A percentile compares a stretch with the other conserved stretches of the same genome.
These are phyloP conservation scores for Aspergillus aculeatus DNA, from an alignment of 2,329 filamentous ascomycete species.

Conservation along the genomic window DNA sequence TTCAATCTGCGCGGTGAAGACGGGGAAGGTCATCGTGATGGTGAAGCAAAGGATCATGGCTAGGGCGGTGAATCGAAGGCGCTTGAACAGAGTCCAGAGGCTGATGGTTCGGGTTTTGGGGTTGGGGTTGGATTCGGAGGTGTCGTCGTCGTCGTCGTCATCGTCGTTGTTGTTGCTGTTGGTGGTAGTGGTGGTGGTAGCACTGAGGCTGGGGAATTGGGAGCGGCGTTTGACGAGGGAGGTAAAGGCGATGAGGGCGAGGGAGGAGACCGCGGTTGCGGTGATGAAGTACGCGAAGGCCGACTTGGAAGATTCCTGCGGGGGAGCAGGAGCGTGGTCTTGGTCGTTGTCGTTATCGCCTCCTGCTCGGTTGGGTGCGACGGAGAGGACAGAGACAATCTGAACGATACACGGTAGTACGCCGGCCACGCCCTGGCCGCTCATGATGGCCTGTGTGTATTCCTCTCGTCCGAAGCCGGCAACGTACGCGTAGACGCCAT, in stretches of 20 bases:
- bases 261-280: constrained; percentile 71
- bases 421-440: constrained; percentile 86
- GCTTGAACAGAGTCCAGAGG: constrained; percentile 67
- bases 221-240: constrained; percentile 62
- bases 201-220: neutral
- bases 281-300: constrained; percentile 92
- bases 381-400: constrained; percentile 74
- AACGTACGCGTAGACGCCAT: constrained; percentile 90
- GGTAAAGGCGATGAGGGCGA: constrained; percentile 70
- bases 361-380: constrained; percentile 39
- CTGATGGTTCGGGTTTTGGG: constrained; percentile 48
- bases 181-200: neutral
- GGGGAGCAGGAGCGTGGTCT: constrained; percentile 28
- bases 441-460: constrained; percentile 96
- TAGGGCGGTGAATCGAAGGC: constrained; percentile 74
- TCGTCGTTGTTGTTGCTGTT: constrained; percentile 11
- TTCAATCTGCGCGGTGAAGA: constrained; percentile 73
- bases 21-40: constrained; percentile 90
- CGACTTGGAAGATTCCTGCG: constrained; percentile 59
- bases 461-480: constrained; percentile 79
- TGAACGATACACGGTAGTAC: constrained; percentile 86
- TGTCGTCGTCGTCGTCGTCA: constrained; percentile 27
- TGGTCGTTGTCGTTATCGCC: constrained; percentile 38
- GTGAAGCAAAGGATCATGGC: constrained; percentile 78
- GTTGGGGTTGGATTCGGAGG: constrained; percentile 30